Conservation (phyloP, 2,329 filamentous ascomycete species). For the Diaporthe citriasiana region DNA sequence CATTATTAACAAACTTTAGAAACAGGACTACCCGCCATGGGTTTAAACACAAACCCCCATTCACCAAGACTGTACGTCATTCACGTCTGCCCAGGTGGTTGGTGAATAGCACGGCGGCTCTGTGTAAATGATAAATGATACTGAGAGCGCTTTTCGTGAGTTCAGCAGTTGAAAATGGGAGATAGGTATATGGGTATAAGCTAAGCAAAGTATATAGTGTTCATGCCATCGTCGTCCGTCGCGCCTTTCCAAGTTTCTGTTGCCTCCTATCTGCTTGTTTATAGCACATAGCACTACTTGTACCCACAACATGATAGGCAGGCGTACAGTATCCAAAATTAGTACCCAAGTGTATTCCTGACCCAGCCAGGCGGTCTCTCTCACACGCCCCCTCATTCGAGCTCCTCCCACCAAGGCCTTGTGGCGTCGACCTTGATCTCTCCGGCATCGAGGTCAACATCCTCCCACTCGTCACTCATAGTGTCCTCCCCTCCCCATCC, state of each 20-base stretch:
- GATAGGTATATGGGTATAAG: constrained; percentile 36
- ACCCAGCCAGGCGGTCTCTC: background rate
- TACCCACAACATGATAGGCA: background rate
- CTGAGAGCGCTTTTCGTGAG: no score
- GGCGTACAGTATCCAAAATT: constrained; percentile 29
- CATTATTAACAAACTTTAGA: background rate
- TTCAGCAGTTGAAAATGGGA: background rate
- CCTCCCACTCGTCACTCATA: constrained; percentile 27
- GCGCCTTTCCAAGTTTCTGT: background rate
- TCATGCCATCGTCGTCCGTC: constrained; percentile 22
- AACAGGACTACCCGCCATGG: background rate
- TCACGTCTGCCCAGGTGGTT: background rate
- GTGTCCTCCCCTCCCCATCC: background rate
- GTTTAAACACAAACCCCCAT: background rate
- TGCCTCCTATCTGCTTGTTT: background rate
- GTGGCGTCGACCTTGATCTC: constrained; percentile 21
- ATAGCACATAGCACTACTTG: constrained; percentile 9
- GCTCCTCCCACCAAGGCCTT: constrained; percentile 29
- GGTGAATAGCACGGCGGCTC: no score
- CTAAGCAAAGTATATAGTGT: constrained; percentile 13
- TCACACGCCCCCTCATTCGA: background rate
- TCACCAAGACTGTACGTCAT: background rate
- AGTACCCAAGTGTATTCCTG: constrained; percentile 13
- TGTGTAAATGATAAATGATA: no score
- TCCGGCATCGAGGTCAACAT: constrained; percentile 25